phyloP scores from a whole-genome alignment of 441 rosid species.

The Pelargonium myrrhifolium region DNA sequence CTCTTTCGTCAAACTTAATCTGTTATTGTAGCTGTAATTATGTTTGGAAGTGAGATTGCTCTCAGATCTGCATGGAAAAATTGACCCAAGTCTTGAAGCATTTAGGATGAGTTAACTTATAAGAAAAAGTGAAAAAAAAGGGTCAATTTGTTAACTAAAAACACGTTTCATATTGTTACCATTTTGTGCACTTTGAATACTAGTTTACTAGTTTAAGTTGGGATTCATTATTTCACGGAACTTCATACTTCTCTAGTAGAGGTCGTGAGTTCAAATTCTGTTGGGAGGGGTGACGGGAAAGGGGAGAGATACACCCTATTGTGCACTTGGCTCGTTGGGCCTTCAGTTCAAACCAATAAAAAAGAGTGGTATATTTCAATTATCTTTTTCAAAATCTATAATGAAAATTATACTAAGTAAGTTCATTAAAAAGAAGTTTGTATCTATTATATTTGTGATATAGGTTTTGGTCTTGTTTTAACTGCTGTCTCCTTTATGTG shows the following conservation, averaged over 20 bases:
- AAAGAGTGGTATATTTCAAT: no score
- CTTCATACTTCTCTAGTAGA: not conserved
- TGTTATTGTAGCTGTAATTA: not conserved
- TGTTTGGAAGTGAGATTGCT: not conserved
- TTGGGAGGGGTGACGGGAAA: no score
- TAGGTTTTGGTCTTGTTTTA: not conserved
- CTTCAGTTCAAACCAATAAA: no score
- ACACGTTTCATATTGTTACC: not conserved
- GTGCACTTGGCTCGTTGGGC: no score
- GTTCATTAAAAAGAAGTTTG: not conserved
- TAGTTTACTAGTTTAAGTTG: not conserved
- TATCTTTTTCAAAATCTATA: no score
- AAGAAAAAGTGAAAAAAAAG: not conserved
- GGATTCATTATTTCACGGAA: not conserved
- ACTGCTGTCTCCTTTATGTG: conserved; percentile 1
- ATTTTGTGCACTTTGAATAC: not conserved
- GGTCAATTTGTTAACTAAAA: not conserved
- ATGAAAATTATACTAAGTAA: no score
- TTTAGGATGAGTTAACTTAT: not conserved
- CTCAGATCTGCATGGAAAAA: not conserved
- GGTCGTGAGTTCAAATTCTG: no score
- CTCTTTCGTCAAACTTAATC: not conserved
- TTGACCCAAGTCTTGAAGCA: not conserved
- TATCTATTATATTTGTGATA: not conserved
- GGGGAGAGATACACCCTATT: no score